These are phyloP conservation scores for Polyporus arcularius DNA, from an alignment of 768 basidiomycete species.

Conservation along the genomic window DNA sequence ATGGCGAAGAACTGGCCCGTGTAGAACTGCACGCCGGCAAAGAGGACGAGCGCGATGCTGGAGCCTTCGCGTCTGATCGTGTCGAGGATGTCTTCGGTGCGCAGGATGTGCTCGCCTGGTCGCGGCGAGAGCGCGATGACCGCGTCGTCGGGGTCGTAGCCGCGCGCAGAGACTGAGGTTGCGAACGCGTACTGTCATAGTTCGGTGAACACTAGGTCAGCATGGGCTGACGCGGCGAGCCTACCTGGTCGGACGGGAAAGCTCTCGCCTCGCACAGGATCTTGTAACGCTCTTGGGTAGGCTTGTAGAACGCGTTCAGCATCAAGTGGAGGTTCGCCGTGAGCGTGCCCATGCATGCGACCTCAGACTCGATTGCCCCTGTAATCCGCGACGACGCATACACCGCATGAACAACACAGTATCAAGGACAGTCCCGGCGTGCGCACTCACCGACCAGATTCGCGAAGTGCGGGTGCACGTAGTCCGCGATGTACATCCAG, in stretches of 20 bases:
- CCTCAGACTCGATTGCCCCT: constrained; percentile 89
- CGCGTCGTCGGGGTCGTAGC: constrained; percentile 68
- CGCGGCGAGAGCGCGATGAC: constrained; percentile 83
- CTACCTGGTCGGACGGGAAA: constrained; percentile 95
- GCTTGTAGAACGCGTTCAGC: constrained; percentile 93
- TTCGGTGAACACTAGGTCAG: background rate
- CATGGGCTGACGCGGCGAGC: constrained; percentile 23
- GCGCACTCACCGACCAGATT: constrained; percentile 71
- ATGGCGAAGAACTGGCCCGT: constrained; percentile 96
- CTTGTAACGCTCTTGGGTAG: constrained; percentile 82
- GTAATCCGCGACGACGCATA: constrained; percentile 7
- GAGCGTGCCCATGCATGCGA: constrained; percentile 93
- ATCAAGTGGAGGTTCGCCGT: constrained; percentile 95
- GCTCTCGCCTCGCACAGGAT: constrained; percentile 93
- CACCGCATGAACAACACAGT: background rate
- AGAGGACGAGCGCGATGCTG: constrained; percentile 86
- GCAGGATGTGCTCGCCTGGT: constrained; percentile 78
- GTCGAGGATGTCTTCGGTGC: constrained; percentile 86
- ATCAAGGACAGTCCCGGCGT: background rate
- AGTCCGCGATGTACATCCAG: constrained; percentile 80
- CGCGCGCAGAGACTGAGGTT: constrained; percentile 85
- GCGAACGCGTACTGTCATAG: constrained; percentile 84
- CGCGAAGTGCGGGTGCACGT: constrained; percentile 73
- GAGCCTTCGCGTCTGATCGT: constrained; percentile 70
- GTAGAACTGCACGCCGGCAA: constrained; percentile 96